Conservation (phyloP, 768 basidiomycete genomes). For the Pleurotus cornucopiae region DNA sequence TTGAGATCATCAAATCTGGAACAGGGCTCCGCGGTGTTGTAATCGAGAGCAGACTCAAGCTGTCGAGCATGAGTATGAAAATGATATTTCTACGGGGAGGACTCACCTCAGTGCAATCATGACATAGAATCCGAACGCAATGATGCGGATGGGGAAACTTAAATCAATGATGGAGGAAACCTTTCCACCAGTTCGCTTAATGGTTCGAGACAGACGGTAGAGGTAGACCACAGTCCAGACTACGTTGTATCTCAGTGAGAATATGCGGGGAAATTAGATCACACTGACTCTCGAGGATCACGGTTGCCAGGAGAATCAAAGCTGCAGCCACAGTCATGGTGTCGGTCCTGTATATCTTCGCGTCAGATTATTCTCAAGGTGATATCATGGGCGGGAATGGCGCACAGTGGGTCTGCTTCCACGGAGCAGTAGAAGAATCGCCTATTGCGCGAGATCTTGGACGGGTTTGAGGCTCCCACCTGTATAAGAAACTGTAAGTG, state of each 20-base stretch:
- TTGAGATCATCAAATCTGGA: slow-evolving; percentile 43
- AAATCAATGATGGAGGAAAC: slow-evolving; percentile 29
- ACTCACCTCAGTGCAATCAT: slow-evolving; percentile 36
- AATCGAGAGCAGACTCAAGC: slow-evolving; percentile 43
- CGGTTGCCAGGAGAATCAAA: slow-evolving; percentile 31
- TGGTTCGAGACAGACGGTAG: slow-evolving; percentile 26
- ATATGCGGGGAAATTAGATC: not conserved
- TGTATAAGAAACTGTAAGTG: slow-evolving; percentile 12
- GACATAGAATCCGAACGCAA: slow-evolving; percentile 40
- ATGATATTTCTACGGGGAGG: not conserved
- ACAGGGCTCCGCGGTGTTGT: slow-evolving; percentile 37
- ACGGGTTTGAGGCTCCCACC: slow-evolving; percentile 34
- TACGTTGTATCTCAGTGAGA: slow-evolving; percentile 11
- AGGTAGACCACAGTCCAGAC: slow-evolving; percentile 38
- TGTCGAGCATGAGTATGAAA: slow-evolving; percentile 12
- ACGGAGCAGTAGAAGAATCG: slow-evolving; percentile 52
- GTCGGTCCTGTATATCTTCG: slow-evolving; percentile 29
- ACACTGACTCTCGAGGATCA: slow-evolving; percentile 34
- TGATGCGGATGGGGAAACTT: slow-evolving; percentile 40
- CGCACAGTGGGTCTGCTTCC: slow-evolving; percentile 30
- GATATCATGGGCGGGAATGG: not conserved
- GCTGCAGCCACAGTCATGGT: slow-evolving; percentile 36
- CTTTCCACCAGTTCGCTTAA: slow-evolving; percentile 18
- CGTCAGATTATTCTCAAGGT: not conserved
- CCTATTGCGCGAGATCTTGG: slow-evolving; percentile 36